Percentiles rank a stretch among this genome's conserved stretches.
Conservation (phyloP, 345 rosid genomes). For the Syzygium oleosum region DNA sequence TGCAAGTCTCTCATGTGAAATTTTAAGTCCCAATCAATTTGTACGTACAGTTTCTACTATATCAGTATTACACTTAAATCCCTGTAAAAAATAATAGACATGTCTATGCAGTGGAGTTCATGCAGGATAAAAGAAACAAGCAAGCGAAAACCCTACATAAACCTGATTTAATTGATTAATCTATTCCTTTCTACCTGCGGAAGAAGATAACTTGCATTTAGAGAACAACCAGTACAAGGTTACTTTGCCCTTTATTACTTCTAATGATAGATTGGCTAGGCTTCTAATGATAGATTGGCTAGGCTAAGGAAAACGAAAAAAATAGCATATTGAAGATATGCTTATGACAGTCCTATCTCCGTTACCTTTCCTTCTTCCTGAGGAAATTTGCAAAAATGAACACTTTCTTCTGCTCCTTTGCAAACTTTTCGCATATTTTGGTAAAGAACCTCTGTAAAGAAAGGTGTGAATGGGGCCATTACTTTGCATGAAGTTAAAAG, state of each 20-base stretch:
- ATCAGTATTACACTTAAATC: background rate
- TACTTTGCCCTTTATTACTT: background rate
- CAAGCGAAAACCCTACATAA: background rate
- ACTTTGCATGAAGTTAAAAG: slow-evolving; percentile 92
- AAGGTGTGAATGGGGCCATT: slow-evolving; percentile 98
- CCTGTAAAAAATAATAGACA: background rate
- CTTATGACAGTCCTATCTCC: background rate
- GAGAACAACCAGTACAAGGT: background rate
- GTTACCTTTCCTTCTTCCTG: slow-evolving; percentile 75
- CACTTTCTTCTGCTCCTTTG: slow-evolving; percentile 68
- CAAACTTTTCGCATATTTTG: slow-evolving; percentile 87
- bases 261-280: background rate
- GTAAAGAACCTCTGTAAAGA: slow-evolving; percentile 88
- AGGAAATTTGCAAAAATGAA: slow-evolving; percentile 85
- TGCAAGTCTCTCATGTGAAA: background rate
- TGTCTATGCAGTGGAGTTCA: background rate
- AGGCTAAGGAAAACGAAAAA: background rate
- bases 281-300: background rate
- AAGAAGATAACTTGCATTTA: background rate
- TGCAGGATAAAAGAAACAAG: background rate
- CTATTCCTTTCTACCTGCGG: background rate
- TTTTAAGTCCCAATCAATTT: background rate
- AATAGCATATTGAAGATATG: background rate
- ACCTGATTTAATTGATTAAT: background rate
- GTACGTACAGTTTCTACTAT: background rate